phyloP scores from a whole-genome alignment of 345 rosid species.

The Acer campestre region DNA sequence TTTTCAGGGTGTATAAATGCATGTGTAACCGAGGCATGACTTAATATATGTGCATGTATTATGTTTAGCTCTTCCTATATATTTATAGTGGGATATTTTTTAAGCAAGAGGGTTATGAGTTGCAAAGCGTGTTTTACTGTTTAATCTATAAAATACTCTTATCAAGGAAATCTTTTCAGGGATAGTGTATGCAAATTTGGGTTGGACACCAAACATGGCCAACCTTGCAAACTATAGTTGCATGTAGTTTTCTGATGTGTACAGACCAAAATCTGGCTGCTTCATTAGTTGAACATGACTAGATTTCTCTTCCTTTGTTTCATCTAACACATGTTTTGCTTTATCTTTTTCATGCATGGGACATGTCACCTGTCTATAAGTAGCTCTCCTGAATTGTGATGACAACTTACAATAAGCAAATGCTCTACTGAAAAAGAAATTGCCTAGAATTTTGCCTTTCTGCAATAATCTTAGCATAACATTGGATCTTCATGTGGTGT shows the following conservation, averaged over 20 bases:
- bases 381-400: background rate
- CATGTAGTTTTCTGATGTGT: background rate
- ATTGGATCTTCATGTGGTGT: slow-evolving; percentile 18
- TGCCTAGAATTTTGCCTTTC: background rate
- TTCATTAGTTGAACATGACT: background rate
- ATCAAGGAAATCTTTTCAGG: background rate
- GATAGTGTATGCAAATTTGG: background rate
- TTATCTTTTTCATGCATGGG: background rate
- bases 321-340: background rate
- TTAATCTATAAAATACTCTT: background rate
- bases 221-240: background rate
- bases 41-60: background rate
- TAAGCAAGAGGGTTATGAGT: background rate
- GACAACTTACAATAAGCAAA: background rate
- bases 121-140: background rate
- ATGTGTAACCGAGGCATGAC: background rate
- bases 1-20: background rate
- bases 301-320: background rate
- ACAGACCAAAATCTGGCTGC: too few relatives aligned
- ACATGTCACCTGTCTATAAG: background rate
- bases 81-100: background rate
- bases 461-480: background rate
- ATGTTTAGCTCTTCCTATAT: background rate
- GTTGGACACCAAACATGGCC: background rate
- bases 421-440: slow-evolving; percentile 2